Evolutionary conservation across 2,329 filamentous ascomycete genomes (phyloP).

Genomic region (Ophiostoma tasmaniense): DNA sequence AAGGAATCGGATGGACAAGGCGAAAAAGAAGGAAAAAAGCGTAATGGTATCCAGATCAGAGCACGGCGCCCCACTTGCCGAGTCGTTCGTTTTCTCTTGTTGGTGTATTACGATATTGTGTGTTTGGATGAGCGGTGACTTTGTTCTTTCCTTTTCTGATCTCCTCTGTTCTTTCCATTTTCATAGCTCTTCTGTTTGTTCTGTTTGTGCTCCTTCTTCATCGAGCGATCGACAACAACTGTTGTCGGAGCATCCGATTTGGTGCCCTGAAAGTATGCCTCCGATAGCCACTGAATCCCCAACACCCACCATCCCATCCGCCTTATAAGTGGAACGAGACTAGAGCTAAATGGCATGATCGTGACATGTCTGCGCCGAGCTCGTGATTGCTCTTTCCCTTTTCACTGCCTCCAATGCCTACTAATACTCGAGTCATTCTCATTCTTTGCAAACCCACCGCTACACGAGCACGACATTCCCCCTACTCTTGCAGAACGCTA

Average conservation of each 20-base stretch:
- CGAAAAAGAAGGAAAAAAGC: too few species aligned
- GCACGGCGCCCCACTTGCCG: conserved; percentile 1
- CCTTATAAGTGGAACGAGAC: conserved; percentile 18
- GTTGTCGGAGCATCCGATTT: not conserved
- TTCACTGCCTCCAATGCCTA: too few species aligned
- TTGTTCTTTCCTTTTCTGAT: not conserved
- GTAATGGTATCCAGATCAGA: not conserved
- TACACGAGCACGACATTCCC: not conserved
- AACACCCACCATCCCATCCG: not conserved
- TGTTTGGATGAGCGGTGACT: too few species aligned
- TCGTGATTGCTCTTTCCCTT: not conserved
- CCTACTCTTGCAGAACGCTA: not conserved
- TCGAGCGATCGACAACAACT: too few species aligned
- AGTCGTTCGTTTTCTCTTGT: not conserved
- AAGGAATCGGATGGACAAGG: too few species aligned
- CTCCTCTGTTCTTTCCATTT: not conserved
- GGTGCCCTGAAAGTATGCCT: too few species aligned
- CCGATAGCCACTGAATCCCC: too few species aligned
- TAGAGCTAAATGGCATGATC: conserved; percentile 22
- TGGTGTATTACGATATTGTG: too few species aligned
- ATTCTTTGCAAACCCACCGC: not conserved
- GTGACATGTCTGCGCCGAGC: not conserved
- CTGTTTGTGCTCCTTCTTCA: too few species aligned
- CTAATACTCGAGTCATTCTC: not conserved
- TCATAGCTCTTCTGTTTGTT: too few species aligned